phyloP scores from a whole-genome alignment of 805 yeast species.

The Yamadazyma sp. region DNA sequence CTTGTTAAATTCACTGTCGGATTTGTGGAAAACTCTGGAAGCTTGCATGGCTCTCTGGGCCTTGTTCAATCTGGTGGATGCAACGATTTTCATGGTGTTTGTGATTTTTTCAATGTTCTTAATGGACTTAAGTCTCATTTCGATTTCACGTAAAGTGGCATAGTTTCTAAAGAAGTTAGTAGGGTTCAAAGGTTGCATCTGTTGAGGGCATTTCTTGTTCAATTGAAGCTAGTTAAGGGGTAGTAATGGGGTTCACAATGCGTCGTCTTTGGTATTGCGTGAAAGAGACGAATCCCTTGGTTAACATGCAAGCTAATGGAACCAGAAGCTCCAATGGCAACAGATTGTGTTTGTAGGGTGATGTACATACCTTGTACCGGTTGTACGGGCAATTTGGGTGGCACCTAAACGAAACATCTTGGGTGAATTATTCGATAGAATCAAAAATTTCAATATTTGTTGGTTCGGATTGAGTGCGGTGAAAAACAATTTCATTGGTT shows the following conservation, averaged over 20 bases:
- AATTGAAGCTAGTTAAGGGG: background rate
- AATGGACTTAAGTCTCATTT: slow-evolving; percentile 95
- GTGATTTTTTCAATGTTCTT: slow-evolving; percentile 99
- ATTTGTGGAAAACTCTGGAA: slow-evolving; percentile 79
- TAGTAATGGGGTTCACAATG: too few species aligned
- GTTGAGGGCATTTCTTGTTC: too few species aligned
- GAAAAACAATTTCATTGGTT: slow-evolving; percentile 21
- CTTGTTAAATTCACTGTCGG: slow-evolving; percentile 75
- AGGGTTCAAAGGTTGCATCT: too few species aligned
- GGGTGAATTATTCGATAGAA: slow-evolving; percentile 12
- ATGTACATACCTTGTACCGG: slow-evolving; percentile 51
- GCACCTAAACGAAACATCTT: slow-evolving; percentile 57
- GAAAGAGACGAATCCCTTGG: too few species aligned
- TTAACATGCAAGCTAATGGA: too few species aligned
- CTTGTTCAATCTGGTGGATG: slow-evolving; percentile 92
- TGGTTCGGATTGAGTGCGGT: slow-evolving; percentile 16
- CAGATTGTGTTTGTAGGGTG: background rate
- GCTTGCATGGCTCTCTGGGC: slow-evolving; percentile 94
- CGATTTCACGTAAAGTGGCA: slow-evolving; percentile 98
- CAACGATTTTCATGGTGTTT: slow-evolving; percentile 99
- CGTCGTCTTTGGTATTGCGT: too few species aligned
- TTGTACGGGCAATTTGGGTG: slow-evolving; percentile 49
- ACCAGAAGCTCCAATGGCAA: slow-evolving; percentile 1
- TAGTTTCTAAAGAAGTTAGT: slow-evolving; percentile 64
- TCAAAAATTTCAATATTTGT: slow-evolving; percentile 9